Conservation (phyloP, 2,329 filamentous ascomycete species). For the Aspergillus sp. region DNA sequence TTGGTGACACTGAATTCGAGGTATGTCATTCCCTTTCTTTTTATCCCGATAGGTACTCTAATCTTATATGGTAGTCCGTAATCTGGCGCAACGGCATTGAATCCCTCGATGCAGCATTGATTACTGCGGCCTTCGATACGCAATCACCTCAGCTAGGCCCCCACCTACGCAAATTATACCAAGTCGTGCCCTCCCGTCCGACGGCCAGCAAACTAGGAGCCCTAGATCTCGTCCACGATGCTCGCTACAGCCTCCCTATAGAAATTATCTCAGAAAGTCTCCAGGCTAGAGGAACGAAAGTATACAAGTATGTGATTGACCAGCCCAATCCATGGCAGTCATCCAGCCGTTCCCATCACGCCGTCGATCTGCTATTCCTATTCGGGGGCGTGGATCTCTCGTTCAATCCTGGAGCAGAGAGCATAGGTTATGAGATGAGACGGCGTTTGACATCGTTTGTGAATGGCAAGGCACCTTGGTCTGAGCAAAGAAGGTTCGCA, state of each 20-base stretch:
- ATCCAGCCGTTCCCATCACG: conserved; percentile 41
- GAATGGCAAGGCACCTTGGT: conserved; percentile 31
- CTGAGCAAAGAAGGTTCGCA: conserved; percentile 20
- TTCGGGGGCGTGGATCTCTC: conserved; percentile 36
- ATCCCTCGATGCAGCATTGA: conserved; percentile 15
- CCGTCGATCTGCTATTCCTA: conserved; percentile 40
- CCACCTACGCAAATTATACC: conserved; percentile 33
- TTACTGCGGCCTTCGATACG: conserved; percentile 14
- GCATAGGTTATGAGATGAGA: conserved; percentile 32
- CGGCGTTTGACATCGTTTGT: conserved; percentile 35
- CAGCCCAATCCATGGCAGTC: conserved; percentile 42
- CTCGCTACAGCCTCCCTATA: conserved; percentile 23
- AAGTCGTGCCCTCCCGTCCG: conserved; percentile 33
- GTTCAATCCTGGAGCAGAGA: conserved; percentile 26
- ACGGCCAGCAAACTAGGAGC: conserved; percentile 36
- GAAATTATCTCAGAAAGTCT: conserved; percentile 23
- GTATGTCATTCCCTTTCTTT: conserved; percentile 11
- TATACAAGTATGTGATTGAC: conserved; percentile 38
- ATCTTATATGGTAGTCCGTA: conserved; percentile 26
- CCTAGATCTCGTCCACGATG: conserved; percentile 28
- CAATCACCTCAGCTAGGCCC: conserved; percentile 18
- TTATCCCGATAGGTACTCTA: not conserved
- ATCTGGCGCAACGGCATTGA: conserved; percentile 41
- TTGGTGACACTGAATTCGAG: conserved; percentile 40
- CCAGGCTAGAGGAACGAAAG: conserved; percentile 15